Base-by-base conservation (phyloP, 2,329 filamentous ascomycete species). In the Bipolaris cookei region DNA sequence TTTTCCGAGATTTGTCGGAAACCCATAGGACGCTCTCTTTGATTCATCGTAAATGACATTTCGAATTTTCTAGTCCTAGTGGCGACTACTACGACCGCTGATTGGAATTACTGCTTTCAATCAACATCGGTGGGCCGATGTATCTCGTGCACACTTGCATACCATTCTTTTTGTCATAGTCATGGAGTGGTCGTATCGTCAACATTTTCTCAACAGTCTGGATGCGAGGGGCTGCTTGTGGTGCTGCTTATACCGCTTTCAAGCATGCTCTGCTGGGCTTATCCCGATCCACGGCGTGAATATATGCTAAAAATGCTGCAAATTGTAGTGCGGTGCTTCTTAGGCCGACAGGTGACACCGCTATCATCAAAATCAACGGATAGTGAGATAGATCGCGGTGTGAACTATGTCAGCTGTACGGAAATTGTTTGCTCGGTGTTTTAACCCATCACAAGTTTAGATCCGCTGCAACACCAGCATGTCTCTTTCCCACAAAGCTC, bases 391-490 rank as follows among this genome's bases (percentile, higher is more conserved):
- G 5, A 4, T 6, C 11, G 10, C 6, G 11, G 21, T 42, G 4
- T 25, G 21, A 42, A 6, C 21, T 13, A n/a, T 42, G 21, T n/a
- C 6, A 25, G 8, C 39, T 14, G 5, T 42, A 25, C 10, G 13
- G 20, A n/a, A 25, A 42, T 10, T 16, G 21, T 16, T 42, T 42
- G 14, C 39, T 23, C 6, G 6, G 8, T n/a, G 21, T 42, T 25
- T 25, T 23, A 13, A 25, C n/a, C 10, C 18, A 46, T 46, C 16
- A 32, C 1, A 10, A 34, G 8, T 14, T 76, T 75, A 21, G 4
- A 21, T 21, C 10, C 21, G 8, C 30, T 46, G 11, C n/a, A 46
- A 21, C 11, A 35, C 30, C 11, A 46, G 16, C 10, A 13, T 35
- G 20, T 46, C 44, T 35, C 44, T 46, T 46, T 46, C 44, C 44